Evolutionary conservation across 768 basidiomycete species (phyloP).

Genomic region (Termitomyces sp.): DNA sequence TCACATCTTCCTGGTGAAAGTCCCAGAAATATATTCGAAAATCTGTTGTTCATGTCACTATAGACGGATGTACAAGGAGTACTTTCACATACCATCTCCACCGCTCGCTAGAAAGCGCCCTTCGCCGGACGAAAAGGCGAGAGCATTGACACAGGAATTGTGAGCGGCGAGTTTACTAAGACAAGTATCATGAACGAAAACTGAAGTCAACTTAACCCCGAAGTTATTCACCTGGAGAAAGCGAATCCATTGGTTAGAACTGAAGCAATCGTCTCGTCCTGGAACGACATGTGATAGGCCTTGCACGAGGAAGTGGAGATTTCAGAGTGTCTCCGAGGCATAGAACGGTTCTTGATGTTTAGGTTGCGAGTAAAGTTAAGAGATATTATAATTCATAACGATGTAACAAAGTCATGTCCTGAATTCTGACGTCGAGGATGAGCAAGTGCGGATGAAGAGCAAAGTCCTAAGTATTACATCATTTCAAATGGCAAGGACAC

Average conservation of each 20-base stretch:
- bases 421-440: background rate
- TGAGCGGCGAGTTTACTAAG: slow-evolving; percentile 38
- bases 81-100: slow-evolving; percentile 51
- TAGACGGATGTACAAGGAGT: background rate
- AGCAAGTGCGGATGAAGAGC: too few relatives aligned
- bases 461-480: background rate
- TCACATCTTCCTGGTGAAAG: slow-evolving; percentile 54
- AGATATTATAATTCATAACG: background rate
- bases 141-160: slow-evolving; percentile 59
- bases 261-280: slow-evolving; percentile 15
- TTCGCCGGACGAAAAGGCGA: slow-evolving; percentile 54
- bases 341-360: background rate
- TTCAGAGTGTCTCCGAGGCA: slow-evolving; percentile 1
- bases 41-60: slow-evolving; percentile 31
- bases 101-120: slow-evolving; percentile 64
- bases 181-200: background rate
- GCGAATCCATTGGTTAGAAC: slow-evolving; percentile 27
- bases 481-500: background rate
- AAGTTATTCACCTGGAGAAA: slow-evolving; percentile 27
- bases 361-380: background rate
- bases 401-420: background rate
- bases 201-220: background rate
- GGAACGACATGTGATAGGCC: background rate
- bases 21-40: slow-evolving; percentile 57
- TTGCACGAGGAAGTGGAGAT: background rate